These are phyloP conservation scores for Yueomyces sp. DNA, from an alignment of 1,139 yeast genomes.

Conservation along the genomic window DNA sequence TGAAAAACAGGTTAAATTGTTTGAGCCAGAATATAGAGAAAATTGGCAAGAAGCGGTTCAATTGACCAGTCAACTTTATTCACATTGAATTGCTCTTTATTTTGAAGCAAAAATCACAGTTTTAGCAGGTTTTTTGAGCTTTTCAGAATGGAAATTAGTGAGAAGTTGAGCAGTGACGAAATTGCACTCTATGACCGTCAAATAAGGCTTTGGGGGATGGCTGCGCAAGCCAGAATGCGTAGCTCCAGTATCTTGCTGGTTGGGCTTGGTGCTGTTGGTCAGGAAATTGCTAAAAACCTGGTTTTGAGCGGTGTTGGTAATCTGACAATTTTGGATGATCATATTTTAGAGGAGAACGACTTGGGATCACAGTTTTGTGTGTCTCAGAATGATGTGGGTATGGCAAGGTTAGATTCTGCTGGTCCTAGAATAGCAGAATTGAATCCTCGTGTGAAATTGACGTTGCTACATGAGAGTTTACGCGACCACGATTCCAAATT, in stretches of 20 bases:
- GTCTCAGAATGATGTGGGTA: constrained; percentile 44
- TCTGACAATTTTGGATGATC: constrained; percentile 54
- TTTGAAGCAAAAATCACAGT: too few relatives aligned
- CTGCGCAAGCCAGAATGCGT: constrained; percentile 74
- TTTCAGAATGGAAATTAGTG: not conserved
- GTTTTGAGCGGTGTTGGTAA: constrained; percentile 84
- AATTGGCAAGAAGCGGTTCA: too few relatives aligned
- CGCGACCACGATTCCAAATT: constrained; percentile 17
- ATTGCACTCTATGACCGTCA: constrained; percentile 91
- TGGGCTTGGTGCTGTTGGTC: constrained; percentile 60
- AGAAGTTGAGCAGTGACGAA: constrained; percentile 38
- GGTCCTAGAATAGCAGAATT: constrained; percentile 48
- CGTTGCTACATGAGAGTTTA: constrained; percentile 28
- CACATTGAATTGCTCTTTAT: too few relatives aligned
- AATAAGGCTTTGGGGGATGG: constrained; percentile 92
- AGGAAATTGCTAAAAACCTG: constrained; percentile 72
- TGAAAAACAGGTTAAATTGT: too few relatives aligned
- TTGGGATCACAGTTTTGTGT: constrained; percentile 70
- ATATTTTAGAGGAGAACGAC: constrained; percentile 46
- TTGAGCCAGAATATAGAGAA: too few relatives aligned
- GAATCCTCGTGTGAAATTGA: constrained; percentile 60
- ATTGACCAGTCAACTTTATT: too few relatives aligned
- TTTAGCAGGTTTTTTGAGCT: too few relatives aligned
- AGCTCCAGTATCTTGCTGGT: constrained; percentile 59
- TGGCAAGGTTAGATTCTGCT: constrained; percentile 42